These are phyloP conservation scores for Platanthera zijinensis DNA, from an alignment of 106 monocot species.

Conservation along the genomic window DNA sequence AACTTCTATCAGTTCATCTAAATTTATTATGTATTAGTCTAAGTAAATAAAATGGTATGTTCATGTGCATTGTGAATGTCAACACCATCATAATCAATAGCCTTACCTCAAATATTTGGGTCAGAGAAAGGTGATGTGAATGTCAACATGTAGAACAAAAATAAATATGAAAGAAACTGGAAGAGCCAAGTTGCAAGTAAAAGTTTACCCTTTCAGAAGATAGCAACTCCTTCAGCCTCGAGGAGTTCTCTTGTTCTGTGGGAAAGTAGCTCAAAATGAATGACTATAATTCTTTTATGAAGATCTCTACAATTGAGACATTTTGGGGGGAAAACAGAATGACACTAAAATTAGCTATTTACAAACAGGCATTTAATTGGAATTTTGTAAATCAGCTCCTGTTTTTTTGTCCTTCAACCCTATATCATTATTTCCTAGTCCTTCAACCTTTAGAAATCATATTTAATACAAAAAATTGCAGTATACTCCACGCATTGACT, in stretches of 20 bases:
- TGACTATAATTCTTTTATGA: slow-evolving; percentile 1
- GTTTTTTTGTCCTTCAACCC: no score
- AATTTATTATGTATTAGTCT: not conserved
- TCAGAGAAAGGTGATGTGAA: no score
- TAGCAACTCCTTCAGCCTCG: slow-evolving; percentile 9
- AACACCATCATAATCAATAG: no score
- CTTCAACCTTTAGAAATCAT: no score
- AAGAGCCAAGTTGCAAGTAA: not conserved
- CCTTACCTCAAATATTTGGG: no score
- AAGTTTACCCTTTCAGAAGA: slow-evolving; percentile 7
- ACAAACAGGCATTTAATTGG: not conserved
- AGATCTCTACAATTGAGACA: slow-evolving; percentile 3
- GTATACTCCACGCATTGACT: no score
- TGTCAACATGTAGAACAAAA: not conserved
- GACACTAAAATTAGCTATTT: not conserved
- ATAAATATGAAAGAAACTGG: not conserved
- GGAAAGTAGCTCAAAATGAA: not conserved
- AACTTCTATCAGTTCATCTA: not conserved
- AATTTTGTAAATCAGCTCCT: no score
- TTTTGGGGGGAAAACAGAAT: not conserved
- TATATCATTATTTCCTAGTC: no score
- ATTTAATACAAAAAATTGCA: no score
- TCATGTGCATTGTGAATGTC: not conserved
- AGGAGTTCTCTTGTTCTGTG: not conserved
- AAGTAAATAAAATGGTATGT: not conserved